These are phyloP conservation scores for Cyclospora cayetanensis DNA, from an alignment of 169 alveolate species.

Conservation along the genomic window DNA sequence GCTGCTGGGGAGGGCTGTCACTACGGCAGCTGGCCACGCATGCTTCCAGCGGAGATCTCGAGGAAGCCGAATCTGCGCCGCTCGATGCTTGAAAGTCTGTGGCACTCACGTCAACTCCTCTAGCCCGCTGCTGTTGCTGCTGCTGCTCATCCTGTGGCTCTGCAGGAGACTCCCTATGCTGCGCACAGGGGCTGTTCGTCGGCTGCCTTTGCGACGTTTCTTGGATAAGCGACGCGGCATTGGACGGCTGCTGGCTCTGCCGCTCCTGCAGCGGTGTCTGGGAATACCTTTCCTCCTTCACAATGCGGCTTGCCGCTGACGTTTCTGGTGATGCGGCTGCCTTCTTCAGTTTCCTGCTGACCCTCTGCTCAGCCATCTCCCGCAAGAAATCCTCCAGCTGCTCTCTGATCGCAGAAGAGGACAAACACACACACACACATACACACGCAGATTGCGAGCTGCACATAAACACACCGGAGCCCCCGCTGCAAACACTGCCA, in stretches of 20 bases:
- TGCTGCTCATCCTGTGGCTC: neutral
- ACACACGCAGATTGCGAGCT: neutral
- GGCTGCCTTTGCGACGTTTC: neutral
- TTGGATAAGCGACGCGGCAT: too few relatives aligned
- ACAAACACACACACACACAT: neutral
- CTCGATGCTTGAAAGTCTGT: too few relatives aligned
- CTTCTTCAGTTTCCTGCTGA: conserved; percentile 2
- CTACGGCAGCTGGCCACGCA: neutral
- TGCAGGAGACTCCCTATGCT: neutral
- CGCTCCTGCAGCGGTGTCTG: neutral
- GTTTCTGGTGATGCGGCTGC: neutral
- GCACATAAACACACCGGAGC: neutral
- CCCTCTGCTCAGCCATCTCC: neutral
- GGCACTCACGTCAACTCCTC: neutral
- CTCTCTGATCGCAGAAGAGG: conserved; percentile 6
- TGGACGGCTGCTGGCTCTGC: neutral
- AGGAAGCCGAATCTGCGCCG: too few relatives aligned
- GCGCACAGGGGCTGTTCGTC: conserved; percentile 16
- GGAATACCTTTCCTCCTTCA: neutral
- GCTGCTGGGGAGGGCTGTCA: neutral
- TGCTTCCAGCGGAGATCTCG: neutral
- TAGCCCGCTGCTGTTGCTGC: conserved; percentile 14
- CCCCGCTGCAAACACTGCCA: neutral
- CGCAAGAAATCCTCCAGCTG: neutral
- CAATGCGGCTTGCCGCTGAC: neutral